Conservation (phyloP, 2,329 filamentous ascomycete genomes). For the Diaporthe aspalathi region DNA sequence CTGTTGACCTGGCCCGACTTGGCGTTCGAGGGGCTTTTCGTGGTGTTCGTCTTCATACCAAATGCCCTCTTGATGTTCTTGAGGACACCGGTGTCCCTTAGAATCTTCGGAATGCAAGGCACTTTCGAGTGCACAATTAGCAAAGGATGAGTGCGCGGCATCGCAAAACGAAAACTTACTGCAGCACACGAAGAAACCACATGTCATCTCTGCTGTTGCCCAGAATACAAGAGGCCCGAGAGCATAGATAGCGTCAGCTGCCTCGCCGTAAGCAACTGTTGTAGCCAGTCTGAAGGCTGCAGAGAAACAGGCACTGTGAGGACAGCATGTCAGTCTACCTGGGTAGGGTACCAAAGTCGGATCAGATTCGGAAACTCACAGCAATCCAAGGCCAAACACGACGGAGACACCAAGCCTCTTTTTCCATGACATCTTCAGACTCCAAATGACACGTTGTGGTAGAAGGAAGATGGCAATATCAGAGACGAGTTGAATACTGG, state of each 20-base stretch:
- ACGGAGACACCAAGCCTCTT: constrained; percentile 48
- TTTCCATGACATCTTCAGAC: constrained; percentile 46
- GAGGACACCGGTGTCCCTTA: constrained; percentile 40
- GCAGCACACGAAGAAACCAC: constrained; percentile 52
- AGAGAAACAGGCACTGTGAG: constrained; percentile 52
- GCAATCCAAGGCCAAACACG: constrained; percentile 49
- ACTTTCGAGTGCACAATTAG: not conserved
- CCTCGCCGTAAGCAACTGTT: constrained; percentile 47
- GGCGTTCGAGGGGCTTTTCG: not conserved
- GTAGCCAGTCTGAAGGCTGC: constrained; percentile 52
- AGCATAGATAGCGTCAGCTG: constrained; percentile 50
- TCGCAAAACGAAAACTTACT: not conserved
- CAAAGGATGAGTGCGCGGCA: not conserved
- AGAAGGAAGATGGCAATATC: constrained; percentile 50
- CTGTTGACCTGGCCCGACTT: not conserved
- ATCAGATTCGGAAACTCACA: constrained; percentile 43
- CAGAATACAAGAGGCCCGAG: constrained; percentile 56
- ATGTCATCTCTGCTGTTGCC: constrained; percentile 58
- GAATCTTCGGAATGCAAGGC: constrained; percentile 38
- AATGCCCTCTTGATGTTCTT: constrained; percentile 41
- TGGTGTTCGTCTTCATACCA: constrained; percentile 38
- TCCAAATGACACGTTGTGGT: constrained; percentile 51
- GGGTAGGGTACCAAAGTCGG: not conserved
- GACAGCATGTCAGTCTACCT: not conserved
- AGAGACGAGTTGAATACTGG: constrained; percentile 48